A percentile compares a stretch with the other conserved stretches of the same genome.
These are phyloP conservation scores for Pestalotiopsis sp. DNA, from an alignment of 2,329 filamentous ascomycete genomes.

Conservation along the genomic window DNA sequence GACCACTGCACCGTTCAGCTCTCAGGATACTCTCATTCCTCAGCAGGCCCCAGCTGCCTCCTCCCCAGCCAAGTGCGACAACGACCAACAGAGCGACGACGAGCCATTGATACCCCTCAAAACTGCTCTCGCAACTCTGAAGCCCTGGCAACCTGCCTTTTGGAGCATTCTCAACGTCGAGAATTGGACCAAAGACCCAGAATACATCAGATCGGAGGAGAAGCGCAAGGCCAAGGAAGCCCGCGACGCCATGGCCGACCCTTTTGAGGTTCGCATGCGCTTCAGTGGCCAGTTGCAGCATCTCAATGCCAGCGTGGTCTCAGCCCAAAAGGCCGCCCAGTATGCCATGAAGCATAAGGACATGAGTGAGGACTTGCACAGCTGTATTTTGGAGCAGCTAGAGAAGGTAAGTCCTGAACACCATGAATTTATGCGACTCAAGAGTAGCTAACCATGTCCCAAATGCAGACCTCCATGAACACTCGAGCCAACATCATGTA, in stretches of 20 bases:
- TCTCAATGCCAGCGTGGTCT: conserved; percentile 86
- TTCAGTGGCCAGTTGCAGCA: conserved; percentile 90
- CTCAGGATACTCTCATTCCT: not conserved
- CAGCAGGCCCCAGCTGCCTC: not conserved
- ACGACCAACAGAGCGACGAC: not conserved
- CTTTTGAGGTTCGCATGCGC: conserved; percentile 97
- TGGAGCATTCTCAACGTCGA: not conserved
- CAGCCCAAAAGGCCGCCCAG: conserved; percentile 88
- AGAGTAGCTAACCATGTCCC: not conserved
- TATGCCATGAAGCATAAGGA: conserved; percentile 94
- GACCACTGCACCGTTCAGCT: not conserved
- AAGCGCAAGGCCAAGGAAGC: conserved; percentile 27
- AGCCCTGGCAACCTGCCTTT: not conserved
- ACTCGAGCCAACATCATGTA: conserved; percentile 98
- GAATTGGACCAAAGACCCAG: conserved; percentile 40
- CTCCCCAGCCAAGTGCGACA: not conserved
- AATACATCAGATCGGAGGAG: conserved; percentile 35
- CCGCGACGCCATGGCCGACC: conserved; percentile 62
- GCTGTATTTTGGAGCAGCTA: conserved; percentile 94
- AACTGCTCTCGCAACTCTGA: not conserved
- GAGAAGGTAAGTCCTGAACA: conserved; percentile 63
- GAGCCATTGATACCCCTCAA: not conserved
- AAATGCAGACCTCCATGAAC: conserved; percentile 85
- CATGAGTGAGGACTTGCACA: conserved; percentile 96
- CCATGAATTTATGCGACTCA: not conserved